A percentile compares a stretch with the other conserved stretches of the same genome.
Evolutionary conservation across 148 eudicot species (phyloP).

Genomic region (Chenopodium album): DNA sequence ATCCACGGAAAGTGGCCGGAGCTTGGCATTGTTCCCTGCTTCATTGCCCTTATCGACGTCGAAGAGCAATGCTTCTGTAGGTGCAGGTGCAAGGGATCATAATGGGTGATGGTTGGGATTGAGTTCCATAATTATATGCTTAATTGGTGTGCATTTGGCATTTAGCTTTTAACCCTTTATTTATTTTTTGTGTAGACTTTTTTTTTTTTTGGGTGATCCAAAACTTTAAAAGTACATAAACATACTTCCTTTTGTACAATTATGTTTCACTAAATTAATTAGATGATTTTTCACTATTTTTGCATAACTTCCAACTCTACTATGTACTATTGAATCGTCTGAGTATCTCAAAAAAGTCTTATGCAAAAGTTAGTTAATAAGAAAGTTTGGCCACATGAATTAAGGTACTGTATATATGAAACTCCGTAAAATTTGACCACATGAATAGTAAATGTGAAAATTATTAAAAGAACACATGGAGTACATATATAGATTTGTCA

Average conservation of each 20-base stretch:
- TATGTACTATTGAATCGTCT: no score
- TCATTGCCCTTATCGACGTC: slow-evolving; percentile 6
- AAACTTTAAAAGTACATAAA: background rate
- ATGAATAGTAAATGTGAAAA: no score
- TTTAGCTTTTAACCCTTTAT: slow-evolving; percentile 5
- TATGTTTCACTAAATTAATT: background rate
- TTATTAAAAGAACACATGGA: no score
- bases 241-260: background rate
- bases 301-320: no score
- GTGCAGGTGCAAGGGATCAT: slow-evolving; percentile 12
- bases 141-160: background rate
- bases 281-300: no score
- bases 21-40: slow-evolving; percentile 26
- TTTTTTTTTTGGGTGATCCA: background rate
- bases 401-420: no score
- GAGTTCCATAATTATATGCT: background rate
- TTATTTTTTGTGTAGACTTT: background rate
- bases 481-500: no score
- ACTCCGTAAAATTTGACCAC: no score
- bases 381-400: no score
- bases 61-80: slow-evolving; percentile 16
- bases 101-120: slow-evolving; percentile 13
- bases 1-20: slow-evolving; percentile 13
- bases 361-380: no score
- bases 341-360: no score